Percentiles rank a stretch among this genome's conserved stretches.
phyloP scores from a whole-genome alignment of 805 yeast species.

The Phaffomyces opuntiae region DNA sequence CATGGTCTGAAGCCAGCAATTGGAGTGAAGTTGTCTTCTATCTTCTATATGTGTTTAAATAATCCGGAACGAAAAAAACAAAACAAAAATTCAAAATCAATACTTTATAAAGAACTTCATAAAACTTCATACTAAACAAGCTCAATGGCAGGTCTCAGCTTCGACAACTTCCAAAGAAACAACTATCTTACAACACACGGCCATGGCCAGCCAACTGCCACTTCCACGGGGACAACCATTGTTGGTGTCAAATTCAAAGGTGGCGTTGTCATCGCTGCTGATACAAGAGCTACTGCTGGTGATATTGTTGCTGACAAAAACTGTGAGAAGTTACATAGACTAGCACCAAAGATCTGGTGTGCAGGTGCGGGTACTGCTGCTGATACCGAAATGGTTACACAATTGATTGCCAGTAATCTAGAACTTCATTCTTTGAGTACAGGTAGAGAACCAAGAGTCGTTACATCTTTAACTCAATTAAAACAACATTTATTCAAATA shows the following conservation, averaged over 20 bases:
- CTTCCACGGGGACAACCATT: conserved; percentile 98
- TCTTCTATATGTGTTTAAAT: background rate
- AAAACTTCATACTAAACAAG: background rate
- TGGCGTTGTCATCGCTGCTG: conserved; percentile 98
- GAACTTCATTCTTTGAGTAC: conserved; percentile 85
- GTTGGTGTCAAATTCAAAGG: conserved; percentile 91
- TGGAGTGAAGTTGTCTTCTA: background rate
- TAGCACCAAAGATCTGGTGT: conserved; percentile 94
- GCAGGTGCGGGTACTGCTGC: conserved; percentile 99
- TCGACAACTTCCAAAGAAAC: conserved; percentile 92
- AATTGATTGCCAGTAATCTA: conserved; percentile 80
- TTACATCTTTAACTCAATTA: conserved; percentile 84
- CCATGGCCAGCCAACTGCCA: conserved; percentile 73
- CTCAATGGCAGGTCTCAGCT: conserved; percentile 80
- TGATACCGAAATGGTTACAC: conserved; percentile 97
- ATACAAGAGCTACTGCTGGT: conserved; percentile 97
- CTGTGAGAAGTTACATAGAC: conserved; percentile 88
- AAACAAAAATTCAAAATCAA: background rate
- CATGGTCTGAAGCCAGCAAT: conserved; percentile 11
- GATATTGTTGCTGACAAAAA: conserved; percentile 96
- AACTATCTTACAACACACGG: conserved; percentile 66
- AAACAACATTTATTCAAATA: conserved; percentile 95
- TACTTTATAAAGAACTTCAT: background rate
- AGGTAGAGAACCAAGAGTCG: conserved; percentile 85
- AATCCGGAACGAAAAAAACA: background rate